Conservation (phyloP, 306 rosid species). For the Dryas drummondii region DNA sequence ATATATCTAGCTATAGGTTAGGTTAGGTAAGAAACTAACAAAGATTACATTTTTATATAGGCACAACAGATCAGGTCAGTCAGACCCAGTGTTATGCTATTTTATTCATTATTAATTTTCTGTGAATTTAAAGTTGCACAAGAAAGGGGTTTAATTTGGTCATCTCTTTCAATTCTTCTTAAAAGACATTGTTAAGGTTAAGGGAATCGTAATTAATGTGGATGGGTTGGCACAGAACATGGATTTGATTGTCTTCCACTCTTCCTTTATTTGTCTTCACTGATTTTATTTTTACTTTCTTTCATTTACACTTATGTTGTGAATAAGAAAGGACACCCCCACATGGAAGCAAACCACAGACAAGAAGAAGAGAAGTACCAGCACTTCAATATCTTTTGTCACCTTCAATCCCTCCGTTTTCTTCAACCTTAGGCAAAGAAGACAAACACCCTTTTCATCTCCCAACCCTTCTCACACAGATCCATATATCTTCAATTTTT, state of each 20-base stretch:
- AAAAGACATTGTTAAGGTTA: not conserved
- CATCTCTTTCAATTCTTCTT: not conserved
- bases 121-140: slow-evolving; percentile 21
- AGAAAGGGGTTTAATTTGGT: slow-evolving; percentile 27
- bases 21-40: slow-evolving; percentile 3
- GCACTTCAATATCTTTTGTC: slow-evolving; percentile 29
- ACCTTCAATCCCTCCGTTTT: slow-evolving; percentile 35
- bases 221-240: slow-evolving; percentile 18
- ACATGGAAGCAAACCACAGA: slow-evolving; percentile 33
- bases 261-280: slow-evolving; percentile 5
- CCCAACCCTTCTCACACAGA: not conserved
- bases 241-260: slow-evolving; percentile 21
- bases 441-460: slow-evolving; percentile 15
- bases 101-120: slow-evolving; percentile 19
- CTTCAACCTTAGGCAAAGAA: slow-evolving; percentile 29
- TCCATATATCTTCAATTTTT: slow-evolving; percentile 2
- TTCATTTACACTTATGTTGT: slow-evolving; percentile 9
- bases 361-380: not conserved
- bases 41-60: not conserved
- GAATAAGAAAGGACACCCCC: slow-evolving; percentile 13
- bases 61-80: not conserved
- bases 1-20: not conserved
- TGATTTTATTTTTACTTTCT: not conserved
- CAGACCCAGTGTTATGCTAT: slow-evolving; percentile 14
- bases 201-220: slow-evolving; percentile 20